Base-by-base conservation (phyloP, 1,284 basidiomycete species). In the Chalciporus sp. region DNA sequence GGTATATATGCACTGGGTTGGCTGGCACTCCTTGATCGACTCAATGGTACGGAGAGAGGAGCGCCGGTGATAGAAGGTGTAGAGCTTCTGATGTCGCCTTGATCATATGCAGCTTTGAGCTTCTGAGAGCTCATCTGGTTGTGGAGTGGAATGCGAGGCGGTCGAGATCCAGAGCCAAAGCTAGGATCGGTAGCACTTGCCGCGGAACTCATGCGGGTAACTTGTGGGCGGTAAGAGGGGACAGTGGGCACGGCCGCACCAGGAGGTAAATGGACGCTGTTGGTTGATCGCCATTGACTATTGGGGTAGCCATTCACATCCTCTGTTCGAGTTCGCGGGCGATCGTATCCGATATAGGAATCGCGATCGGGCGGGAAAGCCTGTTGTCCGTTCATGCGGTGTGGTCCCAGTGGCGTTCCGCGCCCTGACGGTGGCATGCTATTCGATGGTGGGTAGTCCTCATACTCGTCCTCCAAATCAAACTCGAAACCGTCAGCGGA, bases 121-220 rank as follows among this genome's bases (percentile, higher is more conserved):
- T 78, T 79, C 40, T 84, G 84, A 23, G 86, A 84, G 67, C 86
- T 90, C 62, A 86, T 85, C 64, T 92, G 88, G 58, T 81, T 87
- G 28, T 86, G 79, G 31, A 92, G 66, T 20, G 75, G 68, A 19
- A 84, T 81, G 47, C 85, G 74, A 31, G 68, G 69, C 12, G 67
- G 67, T 51, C 73, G 72, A 20, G 70, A 64, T 44, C 73, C 75
- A 28, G 66, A 61, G 7, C 78, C 79, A 56, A 83, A 83, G 58
- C 76, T 79, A 14, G 74, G 69, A 37, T 90, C 85, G 0, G 82
- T 81, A 7, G 76, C 80, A 17, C 72, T 74, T 29, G 61, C 55
- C 20, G 68, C 61, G 20, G 82, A 78, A 52, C 71, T 69, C 58
- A 83, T 63, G 23, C 86, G 82, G 1, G 79, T 70, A 11, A 76